Percentiles rank a stretch among this genome's conserved stretches.
These are phyloP conservation scores for Penicillium tannophilum DNA, from an alignment of 495 filamentous ascomycete genomes.

Conservation along the genomic window DNA sequence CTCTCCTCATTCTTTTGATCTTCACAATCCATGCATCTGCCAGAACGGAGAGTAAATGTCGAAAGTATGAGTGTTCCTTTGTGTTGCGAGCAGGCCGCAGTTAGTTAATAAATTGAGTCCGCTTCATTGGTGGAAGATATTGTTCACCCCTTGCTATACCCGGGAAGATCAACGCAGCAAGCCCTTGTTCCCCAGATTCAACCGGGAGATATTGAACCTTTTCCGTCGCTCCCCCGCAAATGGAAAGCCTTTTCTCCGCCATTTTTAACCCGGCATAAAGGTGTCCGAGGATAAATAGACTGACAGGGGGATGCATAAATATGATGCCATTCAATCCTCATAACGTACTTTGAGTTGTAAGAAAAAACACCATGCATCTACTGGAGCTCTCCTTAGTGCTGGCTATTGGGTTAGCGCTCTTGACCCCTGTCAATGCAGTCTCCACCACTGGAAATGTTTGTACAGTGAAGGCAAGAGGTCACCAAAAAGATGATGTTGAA, in stretches of 20 bases:
- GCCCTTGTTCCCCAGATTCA: background rate
- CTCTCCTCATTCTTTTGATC: too few species aligned
- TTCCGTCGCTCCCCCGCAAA: background rate
- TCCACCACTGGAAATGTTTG: slow-evolving; percentile 21
- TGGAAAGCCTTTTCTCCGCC: background rate
- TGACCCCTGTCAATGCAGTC: slow-evolving; percentile 1
- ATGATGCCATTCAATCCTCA: background rate
- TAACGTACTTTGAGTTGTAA: background rate
- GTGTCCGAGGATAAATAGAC: background rate
- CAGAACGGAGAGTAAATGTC: too few species aligned
- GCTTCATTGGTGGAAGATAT: background rate
- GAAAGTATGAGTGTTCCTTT: too few species aligned
- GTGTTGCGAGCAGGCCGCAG: too few species aligned
- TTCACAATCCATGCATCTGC: too few species aligned
- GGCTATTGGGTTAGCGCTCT: background rate
- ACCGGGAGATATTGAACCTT: background rate
- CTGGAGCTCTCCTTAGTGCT: background rate
- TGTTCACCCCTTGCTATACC: background rate
- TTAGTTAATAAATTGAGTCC: background rate
- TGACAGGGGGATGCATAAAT: background rate
- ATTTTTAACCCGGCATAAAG: background rate
- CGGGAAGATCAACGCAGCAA: background rate
- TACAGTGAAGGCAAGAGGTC: slow-evolving; percentile 30
- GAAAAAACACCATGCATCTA: background rate
- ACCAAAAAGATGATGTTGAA: slow-evolving; percentile 48